Conservation (phyloP, 768 basidiomycete species). For the Mycena venus region DNA sequence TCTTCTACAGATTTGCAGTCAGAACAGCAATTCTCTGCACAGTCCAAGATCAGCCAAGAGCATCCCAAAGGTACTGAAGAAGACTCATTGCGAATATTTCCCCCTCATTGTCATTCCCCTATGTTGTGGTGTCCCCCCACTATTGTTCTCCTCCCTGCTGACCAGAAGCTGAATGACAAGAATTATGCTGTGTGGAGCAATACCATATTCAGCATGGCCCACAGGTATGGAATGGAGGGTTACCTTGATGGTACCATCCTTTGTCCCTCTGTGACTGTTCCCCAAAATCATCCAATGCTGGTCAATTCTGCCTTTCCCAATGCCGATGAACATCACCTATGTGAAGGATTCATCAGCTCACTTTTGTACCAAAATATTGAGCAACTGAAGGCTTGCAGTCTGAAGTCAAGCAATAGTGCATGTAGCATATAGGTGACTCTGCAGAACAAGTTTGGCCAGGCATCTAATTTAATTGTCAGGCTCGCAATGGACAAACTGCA, state of each 20-base stretch:
- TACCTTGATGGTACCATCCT: neutral
- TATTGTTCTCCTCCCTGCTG: neutral
- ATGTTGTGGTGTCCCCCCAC: neutral
- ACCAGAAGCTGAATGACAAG: neutral
- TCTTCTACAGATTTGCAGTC: too few relatives aligned
- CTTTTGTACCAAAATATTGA: conserved; percentile 23
- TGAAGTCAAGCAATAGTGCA: neutral
- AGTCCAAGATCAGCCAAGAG: too few relatives aligned
- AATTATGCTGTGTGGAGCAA: neutral
- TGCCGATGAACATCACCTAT: conserved; percentile 14
- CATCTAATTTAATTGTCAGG: conserved; percentile 1
- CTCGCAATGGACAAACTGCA: neutral
- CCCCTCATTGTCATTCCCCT: too few relatives aligned
- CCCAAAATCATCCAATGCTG: neutral
- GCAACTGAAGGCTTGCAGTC: conserved; percentile 1
- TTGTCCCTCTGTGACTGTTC: neutral
- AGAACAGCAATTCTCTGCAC: too few relatives aligned
- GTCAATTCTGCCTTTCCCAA: conserved; percentile 6
- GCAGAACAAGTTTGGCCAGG: conserved; percentile 3
- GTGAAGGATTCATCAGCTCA: neutral
- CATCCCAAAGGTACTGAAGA: too few relatives aligned
- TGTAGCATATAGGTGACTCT: conserved; percentile 1
- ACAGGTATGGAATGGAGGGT: neutral
- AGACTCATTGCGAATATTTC: too few relatives aligned
- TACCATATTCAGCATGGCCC: neutral